phyloP scores from a whole-genome alignment of 2,329 filamentous ascomycete genomes.

The Cercospora zeina region DNA sequence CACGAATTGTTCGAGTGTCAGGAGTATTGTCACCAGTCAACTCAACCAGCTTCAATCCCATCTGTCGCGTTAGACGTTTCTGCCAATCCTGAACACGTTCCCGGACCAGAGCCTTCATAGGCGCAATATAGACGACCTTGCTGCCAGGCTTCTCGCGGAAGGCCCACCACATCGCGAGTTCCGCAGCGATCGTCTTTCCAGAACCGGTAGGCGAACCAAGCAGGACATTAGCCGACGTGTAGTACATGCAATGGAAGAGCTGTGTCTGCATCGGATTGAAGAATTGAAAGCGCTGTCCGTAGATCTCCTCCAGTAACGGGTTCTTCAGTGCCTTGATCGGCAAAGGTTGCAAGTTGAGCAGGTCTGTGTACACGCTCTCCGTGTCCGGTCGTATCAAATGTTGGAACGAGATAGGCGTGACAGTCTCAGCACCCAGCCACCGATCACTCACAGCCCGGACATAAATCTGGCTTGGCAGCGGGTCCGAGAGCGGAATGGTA shows the following conservation, averaged over 20 bases:
- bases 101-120: slow-evolving; percentile 97
- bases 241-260: slow-evolving; percentile 94
- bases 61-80: slow-evolving; percentile 72
- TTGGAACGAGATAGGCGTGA: slow-evolving; percentile 93
- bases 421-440: slow-evolving; percentile 95
- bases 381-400: slow-evolving; percentile 96
- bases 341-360: slow-evolving; percentile 86
- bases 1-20: slow-evolving; percentile 89
- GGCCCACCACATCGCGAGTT: slow-evolving; percentile 99
- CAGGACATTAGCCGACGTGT: slow-evolving; percentile 87
- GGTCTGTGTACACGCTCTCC: slow-evolving; percentile 93
- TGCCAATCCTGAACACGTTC: slow-evolving; percentile 97
- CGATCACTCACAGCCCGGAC: slow-evolving; percentile 91
- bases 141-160: slow-evolving; percentile 92
- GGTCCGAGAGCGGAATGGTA: slow-evolving; percentile 91
- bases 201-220: slow-evolving; percentile 94
- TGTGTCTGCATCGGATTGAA: slow-evolving; percentile 99
- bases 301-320: slow-evolving; percentile 80
- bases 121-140: slow-evolving; percentile 98
- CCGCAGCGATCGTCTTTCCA: slow-evolving; percentile 94
- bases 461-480: slow-evolving; percentile 92
- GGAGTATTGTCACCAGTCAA: slow-evolving; percentile 97
- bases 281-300: slow-evolving; percentile 83
- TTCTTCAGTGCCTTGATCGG: slow-evolving; percentile 87
- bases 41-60: slow-evolving; percentile 89